Evolutionary conservation across 1,284 basidiomycete species (phyloP), one percentile per base, ranked within the genome.

Genomic region (Microbotryum violaceum): DNA sequence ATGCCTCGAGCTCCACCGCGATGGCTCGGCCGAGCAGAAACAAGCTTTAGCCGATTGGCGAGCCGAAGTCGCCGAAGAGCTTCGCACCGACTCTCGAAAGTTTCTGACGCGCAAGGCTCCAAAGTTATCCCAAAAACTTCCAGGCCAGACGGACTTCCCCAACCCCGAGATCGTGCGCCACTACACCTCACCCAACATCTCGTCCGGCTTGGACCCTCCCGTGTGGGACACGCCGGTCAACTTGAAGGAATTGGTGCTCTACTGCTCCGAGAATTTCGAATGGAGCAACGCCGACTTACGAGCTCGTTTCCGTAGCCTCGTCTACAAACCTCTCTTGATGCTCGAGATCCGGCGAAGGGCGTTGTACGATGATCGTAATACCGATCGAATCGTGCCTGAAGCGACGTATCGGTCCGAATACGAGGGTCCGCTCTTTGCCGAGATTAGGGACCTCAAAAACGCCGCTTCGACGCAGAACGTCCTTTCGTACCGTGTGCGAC

Each of bases 41-140:
- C 72, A 71, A 0, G 87, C 86, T 70, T 79, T 91, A 20, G 74
- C 73, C 3, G 73, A 72, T 14, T 91, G 89, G 88, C 79, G 86
- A 33, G 75, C 79, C 1, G 79, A 82, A 10, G 72, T 94, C 12
- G 77, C 81, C 9, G 75, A 82, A 9, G 89, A 93, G 72, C 79
- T 94, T 5, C 78, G 78, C 6, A 87, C 86, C 2, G 67, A 71
- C 47, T 20, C 49, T 20, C 27, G 64, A 6, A 48, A 27, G 27
- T 42, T 16, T 2, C 1, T 42, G 37, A 18, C 4, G 37, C 37
- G 37, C 16, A 42, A 42, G 37, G 16, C 37, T 6, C 14, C 37
- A 18, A 58, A 54, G 6, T 54, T 64, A 16, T 66, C 70, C 3
- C 37, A 46, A 27, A 60, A 57, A 33, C 27, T 71, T 33, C 53